Base-by-base conservation (phyloP, 805 yeast genomes). In the Lipomyces mesembrius region DNA sequence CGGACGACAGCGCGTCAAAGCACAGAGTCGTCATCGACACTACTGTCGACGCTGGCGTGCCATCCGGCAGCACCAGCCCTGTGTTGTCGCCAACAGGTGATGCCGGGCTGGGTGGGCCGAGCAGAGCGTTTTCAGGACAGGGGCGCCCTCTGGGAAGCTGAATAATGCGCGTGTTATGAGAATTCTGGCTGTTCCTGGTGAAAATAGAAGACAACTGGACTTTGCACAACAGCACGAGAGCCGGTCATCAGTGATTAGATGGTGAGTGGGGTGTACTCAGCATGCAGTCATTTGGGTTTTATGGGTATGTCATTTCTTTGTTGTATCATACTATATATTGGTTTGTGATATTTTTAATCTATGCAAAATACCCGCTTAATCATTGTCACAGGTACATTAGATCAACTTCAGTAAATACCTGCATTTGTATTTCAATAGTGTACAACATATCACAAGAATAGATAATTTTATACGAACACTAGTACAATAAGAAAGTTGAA, bases 1-100 rank as follows among this genome's bases (percentile, higher is more conserved):
- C 71, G 6, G 71, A 68, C 29, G 71, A 68, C 49, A 53, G 59
- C 27, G 71, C 71, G 22, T 65, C 71, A 4, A 68, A 68, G 61
- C 69, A 65, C 39, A 52, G 69, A 37, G 69, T 68, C 51, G 64
- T 68, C 3, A 59, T 68, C 43, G 71, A 68, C 56, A 52, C 71
- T 11, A 35, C 65, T 2, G 61, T 68, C 59, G 71, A 68, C 53
- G 67, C 71, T 8, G 70, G 70, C 12, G 69, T 66, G 43, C 70
- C 71, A 6, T 62, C 69, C 11, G 71, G 69, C 14, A 58, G 65
- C 46, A 46, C 70, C 3, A 62, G 67, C 34, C 71, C 71, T 20
- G 67, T 63, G 9, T 20, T 68, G 20, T 55, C 71, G 12, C 66
- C 64, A 6, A 29, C 34, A 12, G 29, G 32, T 52, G 27, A 14